Evolutionary conservation across 2,329 filamentous ascomycete genomes (phyloP), one percentile per base, ranked within the genome.

Genomic region (Arthroderma sp.): DNA sequence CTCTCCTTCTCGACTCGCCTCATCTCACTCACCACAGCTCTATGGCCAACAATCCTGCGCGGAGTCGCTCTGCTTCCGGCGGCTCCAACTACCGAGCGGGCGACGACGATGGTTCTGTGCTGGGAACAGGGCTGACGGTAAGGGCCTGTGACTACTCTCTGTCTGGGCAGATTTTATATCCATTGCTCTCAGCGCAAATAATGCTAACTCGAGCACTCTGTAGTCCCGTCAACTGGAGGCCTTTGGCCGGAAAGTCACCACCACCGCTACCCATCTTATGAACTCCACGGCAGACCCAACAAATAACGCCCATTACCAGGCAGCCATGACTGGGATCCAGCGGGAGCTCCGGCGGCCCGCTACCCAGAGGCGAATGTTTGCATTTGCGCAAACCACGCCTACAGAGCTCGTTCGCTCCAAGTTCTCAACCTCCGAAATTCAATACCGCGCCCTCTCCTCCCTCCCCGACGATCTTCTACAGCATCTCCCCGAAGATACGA

Each of bases 161-260:
- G 43, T 41, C 52, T 52, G 53, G 28, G 28, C 28, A 31, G 28
- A 31, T 31, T n/a, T n/a, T n/a, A n/a, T n/a, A n/a, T n/a, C n/a
- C 37, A 15, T 13, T 19, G 15, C 35, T 43, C 39, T 43, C 43
- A 33, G 33, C 53, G 28, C 28, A n/a, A n/a, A 55, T 61, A 38
- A 49, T 61, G 31, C 60, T 39, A 58, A 38, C 15, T 38, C 3
- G 23, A 23, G 21, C 37, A 9, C n/a, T n/a, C n/a, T n/a, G 17
- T 64, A 95, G 90, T 84, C 88, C 57, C 86, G 89, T 66, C 88
- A 93, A 63, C 77, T 97, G 65, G 91, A 96, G 75, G 87, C 88
- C 57, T 96, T 98, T 73, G 84, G 90, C 64, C 85, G 91, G 68
- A 98, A 96, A 74, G 90, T 97, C 61, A 93, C 91, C 31, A 89